These are phyloP conservation scores for Punctularia strigosozonata DNA, from an alignment of 768 basidiomycete species.

Conservation along the genomic window DNA sequence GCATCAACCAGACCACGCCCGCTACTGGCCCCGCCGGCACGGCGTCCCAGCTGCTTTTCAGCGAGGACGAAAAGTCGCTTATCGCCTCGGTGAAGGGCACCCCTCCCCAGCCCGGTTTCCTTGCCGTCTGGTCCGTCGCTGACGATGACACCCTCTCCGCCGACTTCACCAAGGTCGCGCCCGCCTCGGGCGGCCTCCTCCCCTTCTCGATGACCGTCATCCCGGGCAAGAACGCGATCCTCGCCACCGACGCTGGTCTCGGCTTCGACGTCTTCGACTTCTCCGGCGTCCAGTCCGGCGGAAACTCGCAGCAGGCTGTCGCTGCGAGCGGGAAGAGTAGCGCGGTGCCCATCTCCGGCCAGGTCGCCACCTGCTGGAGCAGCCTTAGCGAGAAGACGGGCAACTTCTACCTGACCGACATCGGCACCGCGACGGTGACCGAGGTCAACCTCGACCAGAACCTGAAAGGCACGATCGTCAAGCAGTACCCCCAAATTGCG, in stretches of 20 bases:
- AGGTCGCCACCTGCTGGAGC: slow-evolving; percentile 27
- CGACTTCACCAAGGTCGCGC: slow-evolving; percentile 24
- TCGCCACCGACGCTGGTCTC: slow-evolving; percentile 17
- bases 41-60: slow-evolving; percentile 10
- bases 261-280: slow-evolving; percentile 20
- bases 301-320: too few species aligned
- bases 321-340: slow-evolving; percentile 9
- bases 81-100: slow-evolving; percentile 11
- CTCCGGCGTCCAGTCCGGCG: slow-evolving; percentile 14
- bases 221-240: slow-evolving; percentile 17
- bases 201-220: slow-evolving; percentile 35
- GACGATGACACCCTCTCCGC: slow-evolving; percentile 31
- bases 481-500: slow-evolving; percentile 12
- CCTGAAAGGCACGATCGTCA: slow-evolving; percentile 11
- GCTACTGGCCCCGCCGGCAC: slow-evolving; percentile 9
- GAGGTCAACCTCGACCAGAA: slow-evolving; percentile 13
- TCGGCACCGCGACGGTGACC: slow-evolving; percentile 18
- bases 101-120: slow-evolving; percentile 26
- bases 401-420: slow-evolving; percentile 34
- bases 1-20: slow-evolving; percentile 11
- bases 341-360: slow-evolving; percentile 14
- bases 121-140: slow-evolving; percentile 38
- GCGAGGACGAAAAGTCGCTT: slow-evolving; percentile 8
- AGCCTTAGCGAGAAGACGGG: slow-evolving; percentile 28
- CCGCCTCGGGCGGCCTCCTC: slow-evolving; percentile 28